A percentile compares a stretch with the other conserved stretches of the same genome.
phyloP scores from a whole-genome alignment of 345 rosid species.

The Hibiscus trionum region DNA sequence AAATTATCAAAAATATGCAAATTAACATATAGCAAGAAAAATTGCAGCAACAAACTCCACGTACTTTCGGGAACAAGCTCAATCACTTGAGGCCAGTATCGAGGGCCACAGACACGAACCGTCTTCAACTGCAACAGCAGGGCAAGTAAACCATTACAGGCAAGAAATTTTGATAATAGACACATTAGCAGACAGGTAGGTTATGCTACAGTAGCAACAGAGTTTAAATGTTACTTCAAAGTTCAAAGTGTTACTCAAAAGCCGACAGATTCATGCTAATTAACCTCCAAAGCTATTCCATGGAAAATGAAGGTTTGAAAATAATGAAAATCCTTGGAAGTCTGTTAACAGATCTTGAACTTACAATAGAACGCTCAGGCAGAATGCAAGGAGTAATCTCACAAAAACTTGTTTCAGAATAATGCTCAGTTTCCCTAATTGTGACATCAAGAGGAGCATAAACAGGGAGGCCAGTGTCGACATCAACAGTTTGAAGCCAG shows the following conservation, averaged over 20 bases:
- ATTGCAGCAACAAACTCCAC: slow-evolving; percentile 12
- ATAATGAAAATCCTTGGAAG: neutral
- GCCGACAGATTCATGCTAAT: neutral
- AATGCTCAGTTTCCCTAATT: slow-evolving; percentile 67
- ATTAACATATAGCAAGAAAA: slow-evolving; percentile 14
- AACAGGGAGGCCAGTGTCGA: slow-evolving; percentile 89
- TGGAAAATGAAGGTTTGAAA: neutral
- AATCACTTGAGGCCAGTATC: slow-evolving; percentile 89
- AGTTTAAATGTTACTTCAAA: neutral
- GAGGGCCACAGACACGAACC: slow-evolving; percentile 83
- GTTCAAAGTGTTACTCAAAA: neutral
- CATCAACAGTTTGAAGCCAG: slow-evolving; percentile 94
- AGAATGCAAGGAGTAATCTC: slow-evolving; percentile 91
- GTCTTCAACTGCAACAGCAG: slow-evolving; percentile 64
- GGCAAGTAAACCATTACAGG: slow-evolving; percentile 7
- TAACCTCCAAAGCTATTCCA: neutral
- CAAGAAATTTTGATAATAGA: neutral
- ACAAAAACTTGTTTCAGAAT: slow-evolving; percentile 79
- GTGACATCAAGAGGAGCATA: slow-evolving; percentile 90
- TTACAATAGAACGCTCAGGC: slow-evolving; percentile 92
- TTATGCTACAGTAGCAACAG: neutral
- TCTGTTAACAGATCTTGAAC: slow-evolving; percentile 18
- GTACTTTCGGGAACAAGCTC: slow-evolving; percentile 85
- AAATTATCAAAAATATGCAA: slow-evolving; percentile 4
- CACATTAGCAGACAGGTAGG: slow-evolving; percentile 3